Percentiles rank a stretch among this genome's conserved stretches.
These are phyloP conservation scores for Trichosporon inkin DNA, from an alignment of 1,284 basidiomycete species.

Conservation along the genomic window DNA sequence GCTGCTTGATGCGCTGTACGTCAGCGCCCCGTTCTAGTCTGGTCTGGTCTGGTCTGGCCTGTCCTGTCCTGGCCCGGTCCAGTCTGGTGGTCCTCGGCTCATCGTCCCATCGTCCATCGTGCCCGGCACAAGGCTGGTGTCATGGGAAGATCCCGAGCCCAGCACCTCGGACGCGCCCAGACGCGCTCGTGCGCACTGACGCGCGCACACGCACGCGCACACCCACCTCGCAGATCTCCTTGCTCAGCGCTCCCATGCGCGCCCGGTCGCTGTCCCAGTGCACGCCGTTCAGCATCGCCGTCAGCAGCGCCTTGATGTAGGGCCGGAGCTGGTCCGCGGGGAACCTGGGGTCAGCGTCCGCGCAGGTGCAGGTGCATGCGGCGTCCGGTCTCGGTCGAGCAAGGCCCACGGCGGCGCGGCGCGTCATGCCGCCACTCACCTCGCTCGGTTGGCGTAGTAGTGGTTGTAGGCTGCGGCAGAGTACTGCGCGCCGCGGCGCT, in stretches of 20 bases:
- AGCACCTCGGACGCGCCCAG: no score
- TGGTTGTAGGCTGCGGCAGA: conserved; percentile 2
- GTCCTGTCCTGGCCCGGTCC: no score
- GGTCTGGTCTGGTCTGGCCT: neutral
- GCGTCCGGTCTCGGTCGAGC: no score
- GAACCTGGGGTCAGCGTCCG: conserved; percentile 50
- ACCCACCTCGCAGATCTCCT: conserved; percentile 45
- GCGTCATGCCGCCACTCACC: no score
- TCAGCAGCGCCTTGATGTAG: conserved; percentile 29
- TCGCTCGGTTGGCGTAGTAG: neutral
- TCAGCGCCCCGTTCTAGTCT: neutral
- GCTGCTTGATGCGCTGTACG: conserved; percentile 37
- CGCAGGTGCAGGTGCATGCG: neutral
- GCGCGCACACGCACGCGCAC: neutral
- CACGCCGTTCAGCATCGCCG: conserved; percentile 18
- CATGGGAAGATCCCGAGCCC: neutral
- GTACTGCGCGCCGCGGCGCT: neutral
- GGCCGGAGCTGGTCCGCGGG: conserved; percentile 38
- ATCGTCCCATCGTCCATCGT: no score
- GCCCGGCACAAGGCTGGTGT: neutral
- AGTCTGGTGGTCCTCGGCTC: no score
- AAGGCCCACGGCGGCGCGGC: no score
- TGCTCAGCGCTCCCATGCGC: conserved; percentile 32
- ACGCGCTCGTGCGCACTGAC: no score
- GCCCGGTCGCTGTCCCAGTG: conserved; percentile 38